phyloP scores from a whole-genome alignment of 1,284 basidiomycete species.

The Pascua guehoae region DNA sequence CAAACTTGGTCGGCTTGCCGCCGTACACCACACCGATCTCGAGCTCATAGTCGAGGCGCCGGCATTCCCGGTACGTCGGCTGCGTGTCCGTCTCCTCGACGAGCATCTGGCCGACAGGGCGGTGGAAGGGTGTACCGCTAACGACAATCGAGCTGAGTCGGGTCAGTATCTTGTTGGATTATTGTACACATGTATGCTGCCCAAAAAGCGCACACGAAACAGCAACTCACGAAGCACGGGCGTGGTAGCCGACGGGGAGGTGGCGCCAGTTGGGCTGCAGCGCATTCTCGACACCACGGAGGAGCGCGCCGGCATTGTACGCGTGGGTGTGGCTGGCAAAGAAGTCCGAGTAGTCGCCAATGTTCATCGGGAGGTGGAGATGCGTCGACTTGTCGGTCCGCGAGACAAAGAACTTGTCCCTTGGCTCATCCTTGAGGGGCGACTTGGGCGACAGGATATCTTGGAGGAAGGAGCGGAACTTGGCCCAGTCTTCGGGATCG shows the following conservation, averaged over 20 bases:
- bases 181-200: too few species aligned
- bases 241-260: slow-evolving; percentile 28
- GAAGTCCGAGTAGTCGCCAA: slow-evolving; percentile 24
- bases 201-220: too few species aligned
- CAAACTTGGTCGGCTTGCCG: slow-evolving; percentile 18
- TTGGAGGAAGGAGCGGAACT: slow-evolving; percentile 16
- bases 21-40: slow-evolving; percentile 23
- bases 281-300: slow-evolving; percentile 21
- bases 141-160: slow-evolving; percentile 10
- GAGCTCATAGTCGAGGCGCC: slow-evolving; percentile 28
- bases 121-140: slow-evolving; percentile 22
- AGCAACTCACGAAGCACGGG: slow-evolving; percentile 11
- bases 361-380: slow-evolving; percentile 16
- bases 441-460: slow-evolving; percentile 9
- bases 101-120: slow-evolving; percentile 24
- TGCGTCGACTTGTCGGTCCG: slow-evolving; percentile 2
- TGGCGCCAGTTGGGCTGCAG: slow-evolving; percentile 27
- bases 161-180: neutral
- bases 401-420: slow-evolving; percentile 7
- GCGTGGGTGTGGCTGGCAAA: slow-evolving; percentile 24
- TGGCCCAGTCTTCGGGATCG: slow-evolving; percentile 14
- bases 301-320: slow-evolving; percentile 21
- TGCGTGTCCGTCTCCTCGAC: slow-evolving; percentile 20
- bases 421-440: slow-evolving; percentile 4
- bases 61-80: slow-evolving; percentile 19